Evolutionary conservation across 2,329 filamentous ascomycete genomes (phyloP), one percentile per base, ranked within the genome.

Genomic region (Conoideocrella luteorostrata): DNA sequence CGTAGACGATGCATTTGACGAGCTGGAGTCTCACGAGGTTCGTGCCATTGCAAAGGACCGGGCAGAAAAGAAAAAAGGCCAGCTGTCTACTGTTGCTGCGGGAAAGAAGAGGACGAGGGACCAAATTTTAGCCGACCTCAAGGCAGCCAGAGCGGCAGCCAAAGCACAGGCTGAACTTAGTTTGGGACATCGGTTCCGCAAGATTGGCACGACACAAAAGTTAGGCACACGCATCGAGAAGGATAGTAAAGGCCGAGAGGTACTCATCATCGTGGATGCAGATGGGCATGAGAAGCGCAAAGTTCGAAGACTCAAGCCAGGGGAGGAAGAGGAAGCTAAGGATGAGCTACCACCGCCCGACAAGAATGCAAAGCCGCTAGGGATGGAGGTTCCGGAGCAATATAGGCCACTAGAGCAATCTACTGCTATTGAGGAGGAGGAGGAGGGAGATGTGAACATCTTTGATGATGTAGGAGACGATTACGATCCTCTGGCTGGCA

Each of bases 61-160:
- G 52, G 51, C 60, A 15, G 66, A 65, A 47, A 74, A 72, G 54
- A 82, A 83, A 56, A 82, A 78, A 49, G 80, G 81, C 0, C 73
- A 82, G 46, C 61, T 83, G 43, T 75, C 80, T 5, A 74, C 74
- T 0, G 65, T 72, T 1, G 71, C 67, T 2, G 64, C 77, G 0
- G 78, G 79, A 0, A 78, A 74, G 58, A 84, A 84, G 54, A 67
- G 81, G 48, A 80, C 77, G 18, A 68, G 82, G 46, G 75, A 84
- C 52, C 81, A 85, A 52, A 82, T 86, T 32, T 50, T 86, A 36
- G 82, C 81, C 2, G 80, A 84, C 42, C 62, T 85, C 53, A 85
- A 82, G 56, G 80, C 80, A 2, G 69, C 77, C 2, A 69, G 81
- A 47, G 69, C 74, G 43, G 80, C 80, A 2, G 78, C 79, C 20